These are phyloP conservation scores for Leptomonas seymouri DNA, from an alignment of 208 protist genomes.

Conservation along the genomic window DNA sequence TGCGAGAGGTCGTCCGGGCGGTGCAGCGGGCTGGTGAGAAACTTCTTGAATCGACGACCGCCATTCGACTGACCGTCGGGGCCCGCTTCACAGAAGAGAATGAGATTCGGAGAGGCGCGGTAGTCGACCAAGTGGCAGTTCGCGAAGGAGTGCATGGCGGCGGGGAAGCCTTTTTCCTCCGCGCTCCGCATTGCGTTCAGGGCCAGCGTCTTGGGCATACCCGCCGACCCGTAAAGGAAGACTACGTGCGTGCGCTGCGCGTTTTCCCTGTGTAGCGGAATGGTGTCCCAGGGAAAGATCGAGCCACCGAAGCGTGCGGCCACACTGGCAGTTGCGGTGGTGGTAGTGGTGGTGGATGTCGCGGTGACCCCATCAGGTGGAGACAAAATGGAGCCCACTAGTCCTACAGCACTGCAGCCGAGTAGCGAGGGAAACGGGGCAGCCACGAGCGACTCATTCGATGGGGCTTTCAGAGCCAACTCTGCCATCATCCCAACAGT, in stretches of 20 bases:
- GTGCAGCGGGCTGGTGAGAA: slow-evolving; percentile 38
- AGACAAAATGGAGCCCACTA: background rate
- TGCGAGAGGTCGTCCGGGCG: slow-evolving; percentile 40
- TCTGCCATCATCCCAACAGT: background rate
- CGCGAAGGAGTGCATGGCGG: slow-evolving; percentile 33
- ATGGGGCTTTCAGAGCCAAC: background rate
- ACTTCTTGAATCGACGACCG: slow-evolving; percentile 37
- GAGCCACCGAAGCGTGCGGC: background rate
- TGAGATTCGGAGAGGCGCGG: slow-evolving; percentile 29
- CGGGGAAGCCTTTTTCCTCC: slow-evolving; percentile 40
- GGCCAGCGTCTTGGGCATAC: slow-evolving; percentile 59
- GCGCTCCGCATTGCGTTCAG: slow-evolving; percentile 31
- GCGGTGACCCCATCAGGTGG: background rate
- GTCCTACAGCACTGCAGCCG: background rate
- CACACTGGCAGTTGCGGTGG: background rate
- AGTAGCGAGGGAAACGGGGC: background rate
- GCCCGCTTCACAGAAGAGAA: slow-evolving; percentile 53
- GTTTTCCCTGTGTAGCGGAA: slow-evolving; percentile 37
- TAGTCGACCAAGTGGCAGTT: slow-evolving; percentile 35
- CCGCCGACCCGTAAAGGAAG: slow-evolving; percentile 53
- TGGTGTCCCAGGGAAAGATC: slow-evolving; percentile 37
- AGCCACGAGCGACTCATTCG: background rate
- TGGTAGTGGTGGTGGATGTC: background rate
- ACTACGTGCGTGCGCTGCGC: slow-evolving; percentile 27
- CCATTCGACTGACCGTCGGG: slow-evolving; percentile 35